These are phyloP conservation scores for Huntiella decipiens DNA, from an alignment of 2,329 filamentous ascomycete genomes.

Conservation along the genomic window DNA sequence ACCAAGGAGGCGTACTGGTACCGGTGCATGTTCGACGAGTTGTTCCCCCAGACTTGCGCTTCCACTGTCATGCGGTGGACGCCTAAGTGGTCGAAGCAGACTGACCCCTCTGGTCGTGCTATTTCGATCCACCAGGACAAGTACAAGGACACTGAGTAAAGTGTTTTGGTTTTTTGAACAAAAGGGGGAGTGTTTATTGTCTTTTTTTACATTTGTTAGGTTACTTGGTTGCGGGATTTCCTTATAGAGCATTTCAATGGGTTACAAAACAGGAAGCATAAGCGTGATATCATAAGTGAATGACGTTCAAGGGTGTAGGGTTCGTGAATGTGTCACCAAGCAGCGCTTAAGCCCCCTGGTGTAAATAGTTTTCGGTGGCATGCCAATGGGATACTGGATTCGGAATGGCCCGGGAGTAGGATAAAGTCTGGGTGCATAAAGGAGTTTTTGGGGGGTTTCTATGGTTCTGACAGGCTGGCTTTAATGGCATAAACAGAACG, in stretches of 20 bases:
- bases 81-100: conserved; percentile 92
- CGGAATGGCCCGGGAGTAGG: conserved; percentile 2
- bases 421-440: neutral
- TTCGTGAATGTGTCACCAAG: neutral
- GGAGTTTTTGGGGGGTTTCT: too few relatives aligned
- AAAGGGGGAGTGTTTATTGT: neutral
- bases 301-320: too few relatives aligned
- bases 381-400: conserved; percentile 6
- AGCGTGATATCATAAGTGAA: too few relatives aligned
- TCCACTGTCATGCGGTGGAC: conserved; percentile 92
- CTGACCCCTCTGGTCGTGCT: conserved; percentile 78
- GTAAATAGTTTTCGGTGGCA: neutral
- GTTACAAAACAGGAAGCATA: neutral
- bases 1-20: conserved; percentile 99
- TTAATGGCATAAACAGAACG: neutral
- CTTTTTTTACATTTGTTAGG: neutral
- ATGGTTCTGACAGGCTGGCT: neutral
- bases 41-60: conserved; percentile 83
- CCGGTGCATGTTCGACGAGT: conserved; percentile 94
- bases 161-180: neutral
- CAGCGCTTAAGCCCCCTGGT: neutral
- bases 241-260: neutral
- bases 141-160: conserved; percentile 32
- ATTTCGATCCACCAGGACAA: conserved; percentile 59
- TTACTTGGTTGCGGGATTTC: neutral